These are phyloP conservation scores for Peronospora belbahrii DNA, from an alignment of 352 stramenopile species.

Conservation along the genomic window DNA sequence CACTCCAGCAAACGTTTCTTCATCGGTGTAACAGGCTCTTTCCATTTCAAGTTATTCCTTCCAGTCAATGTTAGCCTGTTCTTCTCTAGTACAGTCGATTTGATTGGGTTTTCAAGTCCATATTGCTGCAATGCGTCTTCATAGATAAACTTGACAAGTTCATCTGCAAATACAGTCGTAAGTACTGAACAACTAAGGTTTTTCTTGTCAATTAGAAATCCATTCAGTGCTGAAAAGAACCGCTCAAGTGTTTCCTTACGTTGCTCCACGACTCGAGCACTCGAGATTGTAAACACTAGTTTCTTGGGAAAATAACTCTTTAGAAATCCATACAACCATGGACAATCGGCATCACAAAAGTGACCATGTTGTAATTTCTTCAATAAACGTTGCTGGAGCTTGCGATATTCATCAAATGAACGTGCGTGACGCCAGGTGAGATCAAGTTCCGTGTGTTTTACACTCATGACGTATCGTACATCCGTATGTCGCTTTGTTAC, in stretches of 20 bases:
- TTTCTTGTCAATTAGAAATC: constrained; percentile 44
- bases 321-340: constrained; percentile 64
- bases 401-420: constrained; percentile 71
- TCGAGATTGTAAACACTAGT: constrained; percentile 45
- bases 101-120: constrained; percentile 24
- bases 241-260: constrained; percentile 45
- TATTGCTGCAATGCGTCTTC: constrained; percentile 46
- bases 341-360: constrained; percentile 64
- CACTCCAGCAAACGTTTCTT: constrained; percentile 8
- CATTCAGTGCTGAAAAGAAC: constrained; percentile 54
- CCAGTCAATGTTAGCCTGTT: constrained; percentile 1
- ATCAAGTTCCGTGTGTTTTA: constrained; percentile 28
- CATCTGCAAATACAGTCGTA: constrained; percentile 25
- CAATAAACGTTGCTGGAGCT: constrained; percentile 57
- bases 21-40: constrained; percentile 1
- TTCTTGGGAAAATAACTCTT: constrained; percentile 78
- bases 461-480: constrained; percentile 54
- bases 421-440: constrained; percentile 38
- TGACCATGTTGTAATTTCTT: constrained; percentile 59
- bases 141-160: constrained; percentile 60
- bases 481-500: constrained; percentile 45
- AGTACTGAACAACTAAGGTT: constrained; percentile 54
- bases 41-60: constrained; percentile 12
- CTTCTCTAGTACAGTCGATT: constrained; percentile 5
- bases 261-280: constrained; percentile 30